phyloP scores from a whole-genome alignment of 106 monocot species.

The Ottelia alismoides region DNA sequence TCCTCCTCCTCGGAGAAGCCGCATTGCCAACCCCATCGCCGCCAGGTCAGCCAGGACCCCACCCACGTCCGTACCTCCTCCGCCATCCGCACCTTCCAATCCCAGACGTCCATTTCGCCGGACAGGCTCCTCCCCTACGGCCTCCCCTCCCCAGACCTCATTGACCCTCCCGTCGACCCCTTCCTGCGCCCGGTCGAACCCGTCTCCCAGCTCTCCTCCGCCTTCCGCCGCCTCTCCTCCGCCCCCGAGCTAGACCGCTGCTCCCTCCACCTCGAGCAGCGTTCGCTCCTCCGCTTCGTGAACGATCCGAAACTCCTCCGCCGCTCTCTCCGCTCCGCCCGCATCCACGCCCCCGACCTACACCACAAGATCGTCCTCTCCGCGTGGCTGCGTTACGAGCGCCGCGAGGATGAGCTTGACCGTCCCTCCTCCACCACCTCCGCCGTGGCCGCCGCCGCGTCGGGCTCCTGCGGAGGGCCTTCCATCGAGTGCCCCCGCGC shows the following conservation, averaged over 20 bases:
- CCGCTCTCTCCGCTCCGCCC: slow-evolving; percentile 53
- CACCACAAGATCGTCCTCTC: slow-evolving; percentile 82
- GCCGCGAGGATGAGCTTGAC: slow-evolving; percentile 68
- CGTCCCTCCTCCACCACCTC: slow-evolving; percentile 13
- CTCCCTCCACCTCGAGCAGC: slow-evolving; percentile 50
- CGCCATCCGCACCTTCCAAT: slow-evolving; percentile 30
- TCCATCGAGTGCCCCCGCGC: slow-evolving; percentile 72
- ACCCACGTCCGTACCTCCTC: slow-evolving; percentile 21
- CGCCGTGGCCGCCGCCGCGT: no score
- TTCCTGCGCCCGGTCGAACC: slow-evolving; percentile 62
- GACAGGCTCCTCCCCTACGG: slow-evolving; percentile 64
- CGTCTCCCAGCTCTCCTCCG: slow-evolving; percentile 36
- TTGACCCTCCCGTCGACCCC: slow-evolving; percentile 72
- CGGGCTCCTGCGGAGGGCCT: slow-evolving; percentile 31
- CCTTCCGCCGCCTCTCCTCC: slow-evolving; percentile 27
- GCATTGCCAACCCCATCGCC: slow-evolving; percentile 7
- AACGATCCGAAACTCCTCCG: slow-evolving; percentile 54
- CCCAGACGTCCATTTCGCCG: slow-evolving; percentile 12
- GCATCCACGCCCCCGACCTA: slow-evolving; percentile 60
- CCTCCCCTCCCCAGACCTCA: slow-evolving; percentile 54
- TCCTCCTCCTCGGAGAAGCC: slow-evolving; percentile 16
- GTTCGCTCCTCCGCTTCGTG: slow-evolving; percentile 31
- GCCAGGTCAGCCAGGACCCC: not conserved
- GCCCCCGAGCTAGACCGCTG: slow-evolving; percentile 15
- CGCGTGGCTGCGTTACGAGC: slow-evolving; percentile 88